Evolutionary conservation across 495 filamentous ascomycete genomes (phyloP), one percentile per base, ranked within the genome.

Genomic region (Annulohypoxylon nitens): DNA sequence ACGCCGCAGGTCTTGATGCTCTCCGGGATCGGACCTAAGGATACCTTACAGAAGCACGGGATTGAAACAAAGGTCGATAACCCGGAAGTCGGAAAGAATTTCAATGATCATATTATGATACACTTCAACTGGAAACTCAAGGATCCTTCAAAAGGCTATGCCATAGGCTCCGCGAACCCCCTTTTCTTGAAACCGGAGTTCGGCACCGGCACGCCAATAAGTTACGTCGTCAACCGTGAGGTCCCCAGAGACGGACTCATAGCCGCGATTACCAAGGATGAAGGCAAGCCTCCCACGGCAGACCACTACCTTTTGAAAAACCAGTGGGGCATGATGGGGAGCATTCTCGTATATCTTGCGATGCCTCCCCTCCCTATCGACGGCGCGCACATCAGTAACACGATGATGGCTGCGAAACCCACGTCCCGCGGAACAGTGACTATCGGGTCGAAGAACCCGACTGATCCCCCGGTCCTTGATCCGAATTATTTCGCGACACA

Each of bases 1-100:
- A 80, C 82, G 0, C 88, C 88, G 4, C 84, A 87, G 50, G 75
- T 90, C 33, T 81, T 90, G 2, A 86, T 88, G 83, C 83, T 88
- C 12, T 89, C 87, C 2, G 88, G 88, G 2, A 83, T 90, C 47
- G 88, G 88, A 2, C 85, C 87, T 0, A 75, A 77, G 12, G 65
- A 76, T 0, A 79, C 86, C 4, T 81, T 90, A 0, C 43, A 78
- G 11, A 68, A 83, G 41, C 83, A 84, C 74, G 69, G 79, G 26
- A 87, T 90, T 59, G 76, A 80, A 0, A 71, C 85, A 2, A 64
- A 85, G 18, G 78, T 83, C 0, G 79, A 88, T 41, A 75, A 85
- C 7, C 80, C 86, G 6, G 81, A 83, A 9, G 79, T 89, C 12
- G 88, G 88, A 7, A 75, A 86, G 64, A 86, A 87, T 58, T 81